These are phyloP conservation scores for Diaporthe sp. DNA, from an alignment of 2,329 filamentous ascomycete genomes.

Conservation along the genomic window DNA sequence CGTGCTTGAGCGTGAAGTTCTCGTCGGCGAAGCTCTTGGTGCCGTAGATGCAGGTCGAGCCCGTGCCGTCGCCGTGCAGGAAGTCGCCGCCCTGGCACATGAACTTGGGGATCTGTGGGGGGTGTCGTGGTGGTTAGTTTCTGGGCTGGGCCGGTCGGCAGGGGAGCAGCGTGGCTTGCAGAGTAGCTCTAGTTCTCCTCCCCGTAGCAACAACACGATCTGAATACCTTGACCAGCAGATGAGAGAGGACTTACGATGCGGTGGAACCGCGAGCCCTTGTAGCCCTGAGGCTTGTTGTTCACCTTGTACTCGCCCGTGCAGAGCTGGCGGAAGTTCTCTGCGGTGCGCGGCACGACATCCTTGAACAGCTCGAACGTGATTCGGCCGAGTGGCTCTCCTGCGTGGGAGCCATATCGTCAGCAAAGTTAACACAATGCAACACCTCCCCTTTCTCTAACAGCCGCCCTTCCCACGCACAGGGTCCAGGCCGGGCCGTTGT, in stretches of 20 bases:
- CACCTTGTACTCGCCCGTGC: constrained; percentile 92
- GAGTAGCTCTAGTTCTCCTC: too few species aligned
- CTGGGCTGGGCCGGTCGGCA: constrained; percentile 29
- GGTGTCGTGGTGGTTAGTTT: not conserved
- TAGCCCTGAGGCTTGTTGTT: constrained; percentile 88
- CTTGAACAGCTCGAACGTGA: constrained; percentile 92
- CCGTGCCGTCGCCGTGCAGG: constrained; percentile 91
- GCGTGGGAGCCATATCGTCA: not conserved
- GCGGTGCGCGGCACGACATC: constrained; percentile 88
- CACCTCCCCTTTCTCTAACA: not conserved
- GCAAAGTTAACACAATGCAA: not conserved
- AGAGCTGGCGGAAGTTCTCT: constrained; percentile 98
- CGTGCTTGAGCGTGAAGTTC: constrained; percentile 86
- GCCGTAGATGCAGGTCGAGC: constrained; percentile 89
- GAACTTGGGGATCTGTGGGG: constrained; percentile 85
- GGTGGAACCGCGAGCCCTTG: constrained; percentile 94
- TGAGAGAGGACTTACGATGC: constrained; percentile 74
- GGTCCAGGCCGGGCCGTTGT: constrained; percentile 8
- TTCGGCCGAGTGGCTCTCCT: constrained; percentile 89
- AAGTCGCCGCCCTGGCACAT: constrained; percentile 99
- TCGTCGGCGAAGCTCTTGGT: constrained; percentile 89
- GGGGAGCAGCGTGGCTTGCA: not conserved
- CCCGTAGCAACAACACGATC: not conserved
- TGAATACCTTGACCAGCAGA: not conserved
- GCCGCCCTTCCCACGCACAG: not conserved